Conservation (phyloP, 169 alveolate genomes). For the Eimeria falciformis region DNA sequence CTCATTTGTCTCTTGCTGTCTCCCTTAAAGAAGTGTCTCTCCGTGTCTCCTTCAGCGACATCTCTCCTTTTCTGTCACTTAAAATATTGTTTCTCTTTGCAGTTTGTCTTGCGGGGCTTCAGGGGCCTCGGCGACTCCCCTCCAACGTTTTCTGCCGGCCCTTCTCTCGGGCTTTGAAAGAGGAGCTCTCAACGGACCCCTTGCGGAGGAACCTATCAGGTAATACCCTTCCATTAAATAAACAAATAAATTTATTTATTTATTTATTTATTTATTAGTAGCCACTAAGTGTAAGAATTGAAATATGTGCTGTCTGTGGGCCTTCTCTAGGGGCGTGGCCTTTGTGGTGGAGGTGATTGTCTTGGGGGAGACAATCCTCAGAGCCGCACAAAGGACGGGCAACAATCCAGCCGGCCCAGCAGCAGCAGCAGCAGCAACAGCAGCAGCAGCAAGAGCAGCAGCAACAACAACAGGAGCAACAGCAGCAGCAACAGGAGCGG, state of each 20-base stretch:
- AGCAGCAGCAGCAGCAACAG: background rate
- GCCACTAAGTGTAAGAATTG: too few species aligned
- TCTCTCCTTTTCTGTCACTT: background rate
- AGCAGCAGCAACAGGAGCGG: background rate
- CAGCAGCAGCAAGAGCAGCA: background rate
- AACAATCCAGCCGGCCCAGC: background rate
- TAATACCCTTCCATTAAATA: too few species aligned
- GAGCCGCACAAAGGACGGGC: background rate
- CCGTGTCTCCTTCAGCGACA: background rate
- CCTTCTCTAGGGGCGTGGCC: constrained; percentile 71
- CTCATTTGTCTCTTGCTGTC: background rate
- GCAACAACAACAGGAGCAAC: background rate
- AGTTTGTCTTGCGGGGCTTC: too few species aligned
- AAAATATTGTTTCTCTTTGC: background rate
- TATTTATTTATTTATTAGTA: too few species aligned
- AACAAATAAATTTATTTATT: too few species aligned
- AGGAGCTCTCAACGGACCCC: constrained; percentile 64
- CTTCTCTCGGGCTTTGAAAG: constrained; percentile 65
- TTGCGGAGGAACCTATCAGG: constrained; percentile 76
- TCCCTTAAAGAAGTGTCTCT: background rate
- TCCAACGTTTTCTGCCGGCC: constrained; percentile 29
- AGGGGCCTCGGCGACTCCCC: background rate
- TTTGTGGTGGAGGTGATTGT: constrained; percentile 50
- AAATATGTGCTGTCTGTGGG: too few species aligned
- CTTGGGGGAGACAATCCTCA: background rate